Evolutionary conservation across 108 stramenopile species (phyloP), one percentile per base, ranked within the genome.

Genomic region (Schizochytrium sp.): DNA sequence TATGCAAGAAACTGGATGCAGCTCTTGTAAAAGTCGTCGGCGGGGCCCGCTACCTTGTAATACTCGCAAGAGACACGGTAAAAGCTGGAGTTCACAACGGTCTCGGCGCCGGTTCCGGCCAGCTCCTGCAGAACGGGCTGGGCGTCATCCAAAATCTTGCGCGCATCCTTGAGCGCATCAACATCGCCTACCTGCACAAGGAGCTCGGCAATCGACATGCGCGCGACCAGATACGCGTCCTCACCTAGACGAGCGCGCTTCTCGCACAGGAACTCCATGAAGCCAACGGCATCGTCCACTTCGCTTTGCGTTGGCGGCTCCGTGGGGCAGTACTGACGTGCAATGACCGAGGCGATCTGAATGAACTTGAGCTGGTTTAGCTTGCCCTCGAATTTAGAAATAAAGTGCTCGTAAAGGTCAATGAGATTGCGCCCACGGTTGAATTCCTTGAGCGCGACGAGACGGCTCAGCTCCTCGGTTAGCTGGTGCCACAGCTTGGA

Each of bases 401-500:
- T 34, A 72, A 95, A 94, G 47, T 94, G 47, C 60, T 92, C 87
- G 87, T 90, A 94, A 5, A 95, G 89, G 14, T 92, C 44, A 43
- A 92, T 34, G 23, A 95, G 63, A 87, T 93, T 95, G 1, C 94
- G 94, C 88, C 95, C 94, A n/a, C 83, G 92, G 57, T 91, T 93
- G 45, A 88, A 89, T 72, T 91, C 87, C 45, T 21, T 71, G 58
- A 91, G 58, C 51, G 89, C 90, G 18, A 96, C 89, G 92, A 97
- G 95, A 57, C 95, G 93, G 83, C 96, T 87, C 12, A 97, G 53
- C 10, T 72, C 72, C 88, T 96, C 88, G 6, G 98, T 97, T 87
- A 98, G 93, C 93, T 99, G 97, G 92, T 99, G 98, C 97, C 97
- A 99, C 43, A 98, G 92, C 94, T 97, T 99, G 88, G 92, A 88